Evolutionary conservation across 352 stramenopile species (phyloP).

Genomic region (Pythium folliculosum): DNA sequence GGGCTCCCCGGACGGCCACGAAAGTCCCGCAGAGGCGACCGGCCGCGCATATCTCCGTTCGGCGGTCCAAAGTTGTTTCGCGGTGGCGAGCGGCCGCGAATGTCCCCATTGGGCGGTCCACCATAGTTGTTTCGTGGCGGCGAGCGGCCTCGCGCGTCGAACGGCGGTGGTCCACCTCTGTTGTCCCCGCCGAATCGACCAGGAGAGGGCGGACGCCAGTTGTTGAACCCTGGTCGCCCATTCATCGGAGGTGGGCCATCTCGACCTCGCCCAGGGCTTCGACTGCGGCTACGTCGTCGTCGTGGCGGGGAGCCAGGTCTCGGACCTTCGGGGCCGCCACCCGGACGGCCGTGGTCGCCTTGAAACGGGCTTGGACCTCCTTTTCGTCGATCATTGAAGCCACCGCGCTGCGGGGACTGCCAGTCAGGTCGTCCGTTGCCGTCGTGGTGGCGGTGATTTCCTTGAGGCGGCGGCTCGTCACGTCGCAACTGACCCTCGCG

Average conservation of each 20-base stretch:
- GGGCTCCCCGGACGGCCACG: constrained; percentile 4
- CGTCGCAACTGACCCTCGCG: constrained; percentile 6
- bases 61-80: not conserved
- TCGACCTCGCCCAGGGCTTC: constrained; percentile 15
- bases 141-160: constrained; percentile 1
- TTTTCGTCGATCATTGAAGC: constrained; percentile 10
- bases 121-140: not conserved
- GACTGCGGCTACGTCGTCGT: constrained; percentile 14
- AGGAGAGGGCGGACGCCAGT: constrained; percentile 13
- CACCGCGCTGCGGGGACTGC: constrained; percentile 9
- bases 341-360: not conserved
- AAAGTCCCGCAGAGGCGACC: constrained; percentile 12
- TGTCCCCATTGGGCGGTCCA: not conserved
- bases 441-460: not conserved
- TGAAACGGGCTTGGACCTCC: not conserved
- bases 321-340: not conserved
- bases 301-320: not conserved
- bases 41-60: too few relatives aligned
- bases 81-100: not conserved
- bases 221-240: constrained; percentile 1
- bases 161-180: not conserved
- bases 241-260: constrained; percentile 15
- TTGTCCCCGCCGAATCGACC: not conserved
- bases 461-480: not conserved
- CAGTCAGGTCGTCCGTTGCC: constrained; percentile 4